These are phyloP conservation scores for Primulina huaijiensis DNA, from an alignment of 257 asterid species.

Conservation along the genomic window DNA sequence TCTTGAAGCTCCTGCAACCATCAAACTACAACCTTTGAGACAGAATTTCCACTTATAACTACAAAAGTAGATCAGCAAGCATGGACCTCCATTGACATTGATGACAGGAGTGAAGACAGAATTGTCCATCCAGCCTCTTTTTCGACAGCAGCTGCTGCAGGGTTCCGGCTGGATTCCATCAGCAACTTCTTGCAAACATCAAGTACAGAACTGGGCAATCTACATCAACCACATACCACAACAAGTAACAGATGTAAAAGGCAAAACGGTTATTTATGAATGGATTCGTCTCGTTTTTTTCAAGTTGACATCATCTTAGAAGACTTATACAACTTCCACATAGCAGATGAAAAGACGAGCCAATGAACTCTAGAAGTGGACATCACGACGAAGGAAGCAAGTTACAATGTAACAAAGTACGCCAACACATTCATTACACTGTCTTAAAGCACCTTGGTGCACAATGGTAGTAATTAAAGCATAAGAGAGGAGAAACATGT, in stretches of 20 bases:
- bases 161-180: slow-evolving; percentile 70
- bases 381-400: too few relatives aligned
- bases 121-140: slow-evolving; percentile 98
- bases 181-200: slow-evolving; percentile 87
- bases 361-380: too few relatives aligned
- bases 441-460: too few relatives aligned
- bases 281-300: not conserved
- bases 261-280: not conserved
- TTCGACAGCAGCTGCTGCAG: slow-evolving; percentile 68
- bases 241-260: slow-evolving; percentile 13
- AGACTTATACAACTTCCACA: not conserved
- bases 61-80: slow-evolving; percentile 17
- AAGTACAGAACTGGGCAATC: slow-evolving; percentile 83
- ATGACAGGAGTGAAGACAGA: slow-evolving; percentile 82
- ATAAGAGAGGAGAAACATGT: not conserved
- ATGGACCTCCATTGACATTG: slow-evolving; percentile 76
- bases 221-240: slow-evolving; percentile 33
- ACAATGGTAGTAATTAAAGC: not conserved
- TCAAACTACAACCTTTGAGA: slow-evolving; percentile 27
- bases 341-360: too few relatives aligned
- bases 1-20: slow-evolving; percentile 82
- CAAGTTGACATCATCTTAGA: not conserved
- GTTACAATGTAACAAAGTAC: too few relatives aligned
- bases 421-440: too few relatives aligned
- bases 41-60: slow-evolving; percentile 20